These are phyloP conservation scores for Arabidopsis lyrata DNA, from an alignment of 441 rosid species.

Conservation along the genomic window DNA sequence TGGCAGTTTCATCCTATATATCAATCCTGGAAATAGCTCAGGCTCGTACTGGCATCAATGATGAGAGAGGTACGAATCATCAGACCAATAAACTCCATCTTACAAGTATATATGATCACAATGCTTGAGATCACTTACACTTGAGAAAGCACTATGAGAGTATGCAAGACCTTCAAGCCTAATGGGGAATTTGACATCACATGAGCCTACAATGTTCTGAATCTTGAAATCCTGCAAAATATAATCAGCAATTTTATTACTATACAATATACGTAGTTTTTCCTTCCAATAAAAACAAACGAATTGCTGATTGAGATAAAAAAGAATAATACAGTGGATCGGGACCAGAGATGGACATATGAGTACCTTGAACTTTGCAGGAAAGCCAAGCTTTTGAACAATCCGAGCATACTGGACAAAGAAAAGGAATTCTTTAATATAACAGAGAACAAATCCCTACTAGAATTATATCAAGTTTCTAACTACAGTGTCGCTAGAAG, in stretches of 20 bases:
- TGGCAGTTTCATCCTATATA: conserved; percentile 47
- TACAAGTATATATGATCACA: conserved; percentile 20
- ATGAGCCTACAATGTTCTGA: conserved; percentile 50
- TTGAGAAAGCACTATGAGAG: conserved; percentile 45
- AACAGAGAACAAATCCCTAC: background rate
- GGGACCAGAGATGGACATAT: background rate
- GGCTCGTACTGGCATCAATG: conserved; percentile 45
- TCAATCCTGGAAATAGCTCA: conserved; percentile 49
- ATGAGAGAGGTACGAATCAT: conserved; percentile 26
- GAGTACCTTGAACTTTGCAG: conserved; percentile 49
- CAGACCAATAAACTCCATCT: conserved; percentile 27
- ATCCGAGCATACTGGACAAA: conserved; percentile 47
- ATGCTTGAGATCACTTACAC: conserved; percentile 42
- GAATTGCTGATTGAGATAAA: background rate
- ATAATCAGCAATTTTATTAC: background rate
- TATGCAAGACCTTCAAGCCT: conserved; percentile 52
- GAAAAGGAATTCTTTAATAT: background rate
- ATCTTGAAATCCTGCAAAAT: conserved; percentile 47
- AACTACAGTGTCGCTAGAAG: background rate
- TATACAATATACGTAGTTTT: background rate
- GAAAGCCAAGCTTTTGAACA: conserved; percentile 49
- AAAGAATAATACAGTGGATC: background rate
- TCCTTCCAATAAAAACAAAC: background rate
- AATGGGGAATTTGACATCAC: conserved; percentile 50
- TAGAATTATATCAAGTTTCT: background rate